Conservation (phyloP, 2,329 filamentous ascomycete species). For the Venturia effusa region DNA sequence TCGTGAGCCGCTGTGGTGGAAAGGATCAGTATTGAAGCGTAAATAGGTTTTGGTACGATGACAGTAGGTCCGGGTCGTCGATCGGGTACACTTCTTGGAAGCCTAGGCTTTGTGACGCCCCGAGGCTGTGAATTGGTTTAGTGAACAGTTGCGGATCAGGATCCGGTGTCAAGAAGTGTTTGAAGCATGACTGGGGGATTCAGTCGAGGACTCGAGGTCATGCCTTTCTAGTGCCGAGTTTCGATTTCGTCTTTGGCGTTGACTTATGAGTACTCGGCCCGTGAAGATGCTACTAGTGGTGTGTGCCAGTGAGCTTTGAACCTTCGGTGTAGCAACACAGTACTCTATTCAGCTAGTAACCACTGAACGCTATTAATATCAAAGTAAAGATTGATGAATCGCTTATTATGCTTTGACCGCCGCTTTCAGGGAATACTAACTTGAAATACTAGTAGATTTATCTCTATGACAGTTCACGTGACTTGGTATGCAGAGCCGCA, state of each 20-base stretch:
- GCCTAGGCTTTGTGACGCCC: constrained; percentile 55
- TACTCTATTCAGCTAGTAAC: no score
- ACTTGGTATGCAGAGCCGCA: background rate
- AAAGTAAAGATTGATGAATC: no score
- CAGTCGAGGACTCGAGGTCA: background rate
- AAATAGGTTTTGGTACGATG: no score
- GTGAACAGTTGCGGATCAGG: constrained; percentile 86
- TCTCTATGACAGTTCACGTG: background rate
- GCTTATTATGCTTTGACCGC: no score
- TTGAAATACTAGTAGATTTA: no score
- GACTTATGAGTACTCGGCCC: no score
- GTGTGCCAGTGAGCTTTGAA: no score
- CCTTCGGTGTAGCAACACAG: no score
- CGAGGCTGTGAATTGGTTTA: constrained; percentile 68
- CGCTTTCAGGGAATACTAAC: no score
- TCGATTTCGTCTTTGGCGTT: no score
- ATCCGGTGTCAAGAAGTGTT: constrained; percentile 25
- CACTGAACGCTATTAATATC: no score
- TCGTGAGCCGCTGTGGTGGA: constrained; percentile 8
- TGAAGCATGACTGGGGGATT: background rate
- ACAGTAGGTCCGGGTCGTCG: constrained; percentile 68
- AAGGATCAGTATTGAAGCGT: constrained; percentile 7
- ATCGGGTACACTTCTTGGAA: constrained; percentile 91
- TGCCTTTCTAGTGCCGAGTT: background rate
- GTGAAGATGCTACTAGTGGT: no score